Percentiles rank a stretch among this genome's conserved stretches.
phyloP scores from a whole-genome alignment of 768 basidiomycete genomes.

The Hygrocybe punicea region DNA sequence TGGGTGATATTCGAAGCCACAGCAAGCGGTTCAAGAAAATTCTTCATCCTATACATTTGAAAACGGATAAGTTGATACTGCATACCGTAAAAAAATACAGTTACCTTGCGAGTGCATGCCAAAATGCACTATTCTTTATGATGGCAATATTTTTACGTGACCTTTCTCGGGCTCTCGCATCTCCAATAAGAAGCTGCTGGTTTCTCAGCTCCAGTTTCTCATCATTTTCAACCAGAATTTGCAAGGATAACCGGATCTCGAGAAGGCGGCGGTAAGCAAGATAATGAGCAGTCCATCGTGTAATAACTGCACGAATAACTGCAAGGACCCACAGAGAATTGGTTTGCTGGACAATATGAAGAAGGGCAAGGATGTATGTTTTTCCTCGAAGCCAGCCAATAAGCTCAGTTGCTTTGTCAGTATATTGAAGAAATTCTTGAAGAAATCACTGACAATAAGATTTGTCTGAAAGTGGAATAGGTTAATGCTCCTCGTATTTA shows the following conservation, averaged over 20 bases:
- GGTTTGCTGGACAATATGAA: constrained; percentile 22
- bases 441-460: constrained; percentile 41
- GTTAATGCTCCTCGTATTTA: no score
- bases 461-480: constrained; percentile 29
- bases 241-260: constrained; percentile 19
- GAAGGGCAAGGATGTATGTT: constrained; percentile 29
- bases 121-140: constrained; percentile 30
- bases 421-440: constrained; percentile 26
- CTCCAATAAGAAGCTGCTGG: constrained; percentile 19
- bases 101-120: constrained; percentile 29
- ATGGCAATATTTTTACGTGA: constrained; percentile 25
- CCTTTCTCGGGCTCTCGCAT: constrained; percentile 24
- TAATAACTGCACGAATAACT: constrained; percentile 34
- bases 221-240: constrained; percentile 19
- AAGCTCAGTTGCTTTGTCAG: constrained; percentile 31
- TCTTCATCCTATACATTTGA: constrained; percentile 20
- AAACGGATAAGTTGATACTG: constrained; percentile 7
- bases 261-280: constrained; percentile 33
- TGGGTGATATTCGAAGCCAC: constrained; percentile 31
- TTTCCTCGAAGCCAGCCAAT: constrained; percentile 41
- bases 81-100: neutral
- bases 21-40: constrained; percentile 31
- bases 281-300: constrained; percentile 38
- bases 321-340: constrained; percentile 9
- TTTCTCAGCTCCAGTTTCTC: constrained; percentile 7